Percentiles rank a stretch among this genome's conserved stretches.
These are phyloP conservation scores for Rhynchosporium secalis DNA, from an alignment of 2,329 filamentous ascomycete species.

Conservation along the genomic window DNA sequence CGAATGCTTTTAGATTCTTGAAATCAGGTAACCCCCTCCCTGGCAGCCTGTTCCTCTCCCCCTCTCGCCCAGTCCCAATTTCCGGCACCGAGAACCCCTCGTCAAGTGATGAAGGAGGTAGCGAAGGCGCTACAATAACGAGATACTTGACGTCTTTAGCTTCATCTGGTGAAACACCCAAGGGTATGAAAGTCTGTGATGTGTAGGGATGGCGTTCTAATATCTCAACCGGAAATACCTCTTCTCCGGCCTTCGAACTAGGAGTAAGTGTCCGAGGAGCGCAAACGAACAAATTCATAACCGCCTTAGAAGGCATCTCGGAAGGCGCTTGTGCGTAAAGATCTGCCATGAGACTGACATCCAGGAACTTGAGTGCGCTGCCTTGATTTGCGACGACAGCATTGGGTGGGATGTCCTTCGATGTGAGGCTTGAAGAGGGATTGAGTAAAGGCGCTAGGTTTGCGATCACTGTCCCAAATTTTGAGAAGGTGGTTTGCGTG, in stretches of 20 bases:
- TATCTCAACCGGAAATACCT: constrained; percentile 65
- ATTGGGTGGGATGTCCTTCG: constrained; percentile 41
- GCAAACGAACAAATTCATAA: constrained; percentile 78
- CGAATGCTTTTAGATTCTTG: constrained; percentile 68
- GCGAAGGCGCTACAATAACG: constrained; percentile 83
- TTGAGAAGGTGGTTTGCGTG: constrained; percentile 66
- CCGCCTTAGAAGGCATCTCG: constrained; percentile 54
- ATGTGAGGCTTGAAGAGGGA: constrained; percentile 44
- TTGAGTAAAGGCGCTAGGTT: constrained; percentile 64
- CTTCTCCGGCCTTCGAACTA: constrained; percentile 27
- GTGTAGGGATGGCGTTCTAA: constrained; percentile 94
- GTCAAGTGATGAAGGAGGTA: constrained; percentile 48
- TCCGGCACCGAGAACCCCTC: constrained; percentile 44
- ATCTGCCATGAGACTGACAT: constrained; percentile 73
- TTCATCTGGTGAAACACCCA: constrained; percentile 55
- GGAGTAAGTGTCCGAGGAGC: constrained; percentile 43
- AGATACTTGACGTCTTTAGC: constrained; percentile 62
- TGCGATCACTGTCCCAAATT: constrained; percentile 80
- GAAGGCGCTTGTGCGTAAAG: constrained; percentile 68
- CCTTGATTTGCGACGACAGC: constrained; percentile 77
- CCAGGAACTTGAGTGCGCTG: constrained; percentile 80
- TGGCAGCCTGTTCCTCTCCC: constrained; percentile 18
- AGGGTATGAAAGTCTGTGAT: constrained; percentile 86
- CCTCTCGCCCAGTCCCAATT: background rate
- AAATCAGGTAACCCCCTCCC: constrained; percentile 65